phyloP scores from a whole-genome alignment of 805 yeast genomes.

The Candida fluviatilis region DNA sequence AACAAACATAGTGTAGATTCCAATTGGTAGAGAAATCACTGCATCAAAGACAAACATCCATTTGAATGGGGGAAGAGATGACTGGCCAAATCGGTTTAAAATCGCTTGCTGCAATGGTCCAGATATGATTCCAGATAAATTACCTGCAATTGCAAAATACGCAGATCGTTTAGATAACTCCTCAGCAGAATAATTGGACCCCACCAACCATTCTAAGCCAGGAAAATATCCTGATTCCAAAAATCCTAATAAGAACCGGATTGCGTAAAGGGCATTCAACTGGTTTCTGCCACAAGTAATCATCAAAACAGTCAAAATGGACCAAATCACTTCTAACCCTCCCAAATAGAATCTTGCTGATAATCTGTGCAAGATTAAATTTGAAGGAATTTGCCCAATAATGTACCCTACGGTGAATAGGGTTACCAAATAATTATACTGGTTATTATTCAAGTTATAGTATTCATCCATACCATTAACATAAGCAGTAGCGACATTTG shows the following conservation, averaged over 20 bases:
- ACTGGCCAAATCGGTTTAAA: conserved; percentile 18
- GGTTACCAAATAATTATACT: conserved; percentile 42
- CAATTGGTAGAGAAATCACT: conserved; percentile 29
- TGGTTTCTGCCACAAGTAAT: conserved; percentile 17
- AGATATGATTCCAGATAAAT: conserved; percentile 24
- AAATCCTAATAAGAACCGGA: conserved; percentile 40
- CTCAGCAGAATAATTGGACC: conserved; percentile 24
- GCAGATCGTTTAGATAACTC: conserved; percentile 28
- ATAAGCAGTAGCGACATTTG: conserved; percentile 42
- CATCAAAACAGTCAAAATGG: conserved; percentile 22
- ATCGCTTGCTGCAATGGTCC: conserved; percentile 32
- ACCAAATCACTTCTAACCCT: conserved; percentile 31
- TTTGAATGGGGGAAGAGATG: conserved; percentile 24
- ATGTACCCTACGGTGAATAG: conserved; percentile 50
- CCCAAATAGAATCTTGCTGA: conserved; percentile 35
- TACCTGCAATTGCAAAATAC: conserved; percentile 26
- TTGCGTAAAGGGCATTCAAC: conserved; percentile 20
- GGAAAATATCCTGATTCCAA: conserved; percentile 52
- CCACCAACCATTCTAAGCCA: conserved; percentile 50
- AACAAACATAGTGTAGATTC: conserved; percentile 26
- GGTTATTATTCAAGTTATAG: conserved; percentile 36
- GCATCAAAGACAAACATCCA: conserved; percentile 35
- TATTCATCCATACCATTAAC: conserved; percentile 46
- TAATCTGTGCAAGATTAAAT: conserved; percentile 29
- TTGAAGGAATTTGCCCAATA: conserved; percentile 49